phyloP scores from a whole-genome alignment of 306 rosid species.

The Alnus rubra region DNA sequence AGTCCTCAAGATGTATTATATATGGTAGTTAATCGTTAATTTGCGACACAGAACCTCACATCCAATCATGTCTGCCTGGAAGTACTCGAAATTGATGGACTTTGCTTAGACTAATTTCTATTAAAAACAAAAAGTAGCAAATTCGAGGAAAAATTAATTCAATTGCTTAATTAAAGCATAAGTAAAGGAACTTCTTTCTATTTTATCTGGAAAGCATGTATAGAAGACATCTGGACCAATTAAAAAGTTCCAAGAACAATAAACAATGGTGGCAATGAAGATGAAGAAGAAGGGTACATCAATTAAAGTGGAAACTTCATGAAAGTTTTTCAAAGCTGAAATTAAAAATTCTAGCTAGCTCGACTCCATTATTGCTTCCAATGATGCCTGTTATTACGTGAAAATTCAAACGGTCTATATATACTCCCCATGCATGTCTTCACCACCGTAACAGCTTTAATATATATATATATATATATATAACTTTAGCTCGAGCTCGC shows the following conservation, averaged over 20 bases:
- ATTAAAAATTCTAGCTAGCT: too few relatives aligned
- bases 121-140: not conserved
- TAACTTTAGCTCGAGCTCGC: too few relatives aligned
- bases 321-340: not conserved
- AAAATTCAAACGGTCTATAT: not conserved
- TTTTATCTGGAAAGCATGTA: not conserved
- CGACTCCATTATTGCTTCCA: too few relatives aligned
- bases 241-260: too few relatives aligned
- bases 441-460: not conserved
- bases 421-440: not conserved
- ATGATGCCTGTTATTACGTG: too few relatives aligned
- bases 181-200: not conserved
- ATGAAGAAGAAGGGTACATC: not conserved
- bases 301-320: not conserved
- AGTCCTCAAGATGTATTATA: too few relatives aligned
- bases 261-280: too few relatives aligned
- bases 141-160: not conserved
- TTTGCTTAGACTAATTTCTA: not conserved
- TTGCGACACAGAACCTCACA: not conserved
- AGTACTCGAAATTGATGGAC: constrained; percentile 8
- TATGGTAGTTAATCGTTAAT: not conserved
- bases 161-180: not conserved
- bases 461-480: too few relatives aligned
- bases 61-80: not conserved
- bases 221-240: not conserved